Conservation (phyloP, 2,329 filamentous ascomycete genomes). For the Chrysoporthe cubensis region DNA sequence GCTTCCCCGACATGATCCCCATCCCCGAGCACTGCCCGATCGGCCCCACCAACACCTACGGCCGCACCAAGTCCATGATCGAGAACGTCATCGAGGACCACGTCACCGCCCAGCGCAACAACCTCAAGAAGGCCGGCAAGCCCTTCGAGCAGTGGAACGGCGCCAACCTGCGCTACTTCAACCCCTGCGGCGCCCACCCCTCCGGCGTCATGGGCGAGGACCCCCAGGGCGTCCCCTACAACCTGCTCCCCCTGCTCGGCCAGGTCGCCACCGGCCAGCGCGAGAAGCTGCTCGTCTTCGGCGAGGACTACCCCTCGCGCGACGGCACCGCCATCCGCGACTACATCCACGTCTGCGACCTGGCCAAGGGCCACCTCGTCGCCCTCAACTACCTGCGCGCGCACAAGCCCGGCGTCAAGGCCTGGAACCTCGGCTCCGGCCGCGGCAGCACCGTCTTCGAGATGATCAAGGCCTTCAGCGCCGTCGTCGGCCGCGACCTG, state of each 20-base stretch:
- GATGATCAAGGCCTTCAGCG: conserved; percentile 93
- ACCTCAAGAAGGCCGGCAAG: conserved; percentile 79
- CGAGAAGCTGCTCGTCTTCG: conserved; percentile 92
- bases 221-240: conserved; percentile 93
- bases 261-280: conserved; percentile 95
- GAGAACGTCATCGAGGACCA: conserved; percentile 92
- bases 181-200: conserved; percentile 92
- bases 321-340: conserved; percentile 95
- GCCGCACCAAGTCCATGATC: conserved; percentile 91
- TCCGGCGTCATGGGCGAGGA: conserved; percentile 98
- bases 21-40: conserved; percentile 97
- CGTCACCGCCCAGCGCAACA: conserved; percentile 83
- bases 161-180: conserved; percentile 94
- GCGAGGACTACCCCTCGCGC: conserved; percentile 87
- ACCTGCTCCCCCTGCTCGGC: conserved; percentile 89
- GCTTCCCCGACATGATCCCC: conserved; percentile 96
- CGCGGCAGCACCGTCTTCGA: conserved; percentile 95
- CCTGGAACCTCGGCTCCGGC: conserved; percentile 96
- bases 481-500: conserved; percentile 82
- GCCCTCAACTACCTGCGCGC: conserved; percentile 89
- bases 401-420: conserved; percentile 84
- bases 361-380: conserved; percentile 82
- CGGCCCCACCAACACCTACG: conserved; percentile 96
- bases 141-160: conserved; percentile 85
- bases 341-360: conserved; percentile 95